These are phyloP conservation scores for Voacanga thouarsii DNA, from an alignment of 257 asterid species.

Conservation along the genomic window DNA sequence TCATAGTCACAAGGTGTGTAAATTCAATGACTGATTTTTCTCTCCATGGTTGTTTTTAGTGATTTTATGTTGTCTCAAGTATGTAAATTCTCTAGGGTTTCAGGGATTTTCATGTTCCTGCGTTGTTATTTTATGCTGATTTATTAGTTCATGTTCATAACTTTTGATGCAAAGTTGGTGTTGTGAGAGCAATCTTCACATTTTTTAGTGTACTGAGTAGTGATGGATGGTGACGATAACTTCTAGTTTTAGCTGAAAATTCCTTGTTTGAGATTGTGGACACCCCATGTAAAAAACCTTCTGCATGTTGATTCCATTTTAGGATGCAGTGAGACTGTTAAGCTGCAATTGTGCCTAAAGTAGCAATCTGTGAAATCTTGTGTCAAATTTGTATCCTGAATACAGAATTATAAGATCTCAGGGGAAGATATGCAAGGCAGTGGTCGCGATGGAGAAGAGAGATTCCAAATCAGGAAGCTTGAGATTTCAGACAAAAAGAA, in stretches of 20 bases:
- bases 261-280: neutral
- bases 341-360: neutral
- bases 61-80: neutral
- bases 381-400: neutral
- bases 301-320: too few relatives aligned
- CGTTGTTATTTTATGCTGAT: neutral
- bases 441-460: slow-evolving; percentile 29
- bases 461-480: slow-evolving; percentile 47
- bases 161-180: neutral
- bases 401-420: neutral
- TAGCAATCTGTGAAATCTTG: neutral
- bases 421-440: slow-evolving; percentile 30
- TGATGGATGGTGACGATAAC: too few relatives aligned
- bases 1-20: neutral
- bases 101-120: neutral
- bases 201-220: too few relatives aligned
- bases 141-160: neutral
- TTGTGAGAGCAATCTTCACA: too few relatives aligned
- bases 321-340: neutral
- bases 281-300: too few relatives aligned
- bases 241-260: neutral
- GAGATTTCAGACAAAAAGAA: slow-evolving; percentile 65
- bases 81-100: slow-evolving; percentile 3
- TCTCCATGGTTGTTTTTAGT: neutral
- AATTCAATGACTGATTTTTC: neutral